These are phyloP conservation scores for Fusarium aywerte DNA, from an alignment of 2,329 filamentous ascomycete genomes.

Conservation along the genomic window DNA sequence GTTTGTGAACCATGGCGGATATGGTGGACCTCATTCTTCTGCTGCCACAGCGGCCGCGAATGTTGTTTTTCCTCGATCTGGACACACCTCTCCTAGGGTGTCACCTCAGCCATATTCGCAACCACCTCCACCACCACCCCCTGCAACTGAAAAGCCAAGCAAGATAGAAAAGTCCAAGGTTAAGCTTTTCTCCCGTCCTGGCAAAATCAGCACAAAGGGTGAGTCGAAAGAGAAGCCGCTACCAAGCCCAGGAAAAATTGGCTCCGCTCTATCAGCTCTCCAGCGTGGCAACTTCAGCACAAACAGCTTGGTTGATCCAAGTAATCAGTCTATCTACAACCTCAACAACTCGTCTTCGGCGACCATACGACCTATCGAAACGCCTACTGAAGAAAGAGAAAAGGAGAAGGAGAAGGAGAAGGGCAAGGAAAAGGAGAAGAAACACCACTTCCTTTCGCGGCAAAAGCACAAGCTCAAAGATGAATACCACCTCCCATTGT, in stretches of 20 bases:
- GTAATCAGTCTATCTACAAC: slow-evolving; percentile 73
- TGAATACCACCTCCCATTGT: slow-evolving; percentile 77
- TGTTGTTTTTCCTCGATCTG: slow-evolving; percentile 75
- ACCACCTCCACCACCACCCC: slow-evolving; percentile 50
- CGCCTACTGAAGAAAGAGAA: slow-evolving; percentile 58
- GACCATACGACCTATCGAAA: slow-evolving; percentile 75
- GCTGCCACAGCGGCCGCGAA: slow-evolving; percentile 78
- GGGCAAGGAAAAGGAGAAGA: slow-evolving; percentile 77
- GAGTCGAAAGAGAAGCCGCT: slow-evolving; percentile 73
- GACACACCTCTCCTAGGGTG: slow-evolving; percentile 62
- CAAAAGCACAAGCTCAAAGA: slow-evolving; percentile 84
- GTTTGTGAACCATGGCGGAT: slow-evolving; percentile 59
- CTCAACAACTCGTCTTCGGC: slow-evolving; percentile 80
- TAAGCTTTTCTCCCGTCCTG: slow-evolving; percentile 82
- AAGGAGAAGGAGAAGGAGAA: slow-evolving; percentile 56
- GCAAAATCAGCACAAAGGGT: slow-evolving; percentile 77
- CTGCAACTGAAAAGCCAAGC: slow-evolving; percentile 65
- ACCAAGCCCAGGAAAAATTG: slow-evolving; percentile 78
- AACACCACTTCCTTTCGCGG: slow-evolving; percentile 81
- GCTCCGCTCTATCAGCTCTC: slow-evolving; percentile 72
- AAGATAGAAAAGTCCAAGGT: slow-evolving; percentile 79
- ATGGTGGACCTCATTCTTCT: slow-evolving; percentile 69
- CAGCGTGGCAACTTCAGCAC: slow-evolving; percentile 77
- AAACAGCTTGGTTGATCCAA: slow-evolving; percentile 73
- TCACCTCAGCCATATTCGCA: slow-evolving; percentile 52